A percentile compares a stretch with the other conserved stretches of the same genome.
Conservation (phyloP, 2,329 filamentous ascomycete species). For the Talaromyces sp. region DNA sequence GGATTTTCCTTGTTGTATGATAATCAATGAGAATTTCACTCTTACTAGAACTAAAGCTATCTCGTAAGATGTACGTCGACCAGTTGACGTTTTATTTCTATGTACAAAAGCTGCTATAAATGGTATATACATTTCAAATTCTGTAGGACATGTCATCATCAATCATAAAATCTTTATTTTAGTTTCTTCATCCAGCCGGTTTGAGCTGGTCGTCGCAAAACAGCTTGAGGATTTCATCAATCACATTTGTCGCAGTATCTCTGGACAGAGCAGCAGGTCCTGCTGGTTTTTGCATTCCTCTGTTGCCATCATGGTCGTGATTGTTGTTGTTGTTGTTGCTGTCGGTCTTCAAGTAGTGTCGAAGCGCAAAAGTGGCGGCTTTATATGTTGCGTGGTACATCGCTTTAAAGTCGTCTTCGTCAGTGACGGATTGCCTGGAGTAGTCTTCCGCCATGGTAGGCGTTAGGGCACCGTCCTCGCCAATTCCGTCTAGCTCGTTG, state of each 20-base stretch:
- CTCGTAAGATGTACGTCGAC: background rate
- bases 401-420: constrained; percentile 37
- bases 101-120: background rate
- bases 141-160: background rate
- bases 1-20: background rate
- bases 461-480: constrained; percentile 15
- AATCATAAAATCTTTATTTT: background rate
- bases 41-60: background rate
- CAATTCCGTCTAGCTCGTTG: constrained; percentile 12
- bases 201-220: constrained; percentile 34
- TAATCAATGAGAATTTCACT: background rate
- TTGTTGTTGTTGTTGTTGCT: background rate
- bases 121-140: background rate
- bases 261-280: constrained; percentile 27
- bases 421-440: background rate
- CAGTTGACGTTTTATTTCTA: background rate
- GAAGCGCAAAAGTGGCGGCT: constrained; percentile 38
- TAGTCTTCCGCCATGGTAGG: background rate
- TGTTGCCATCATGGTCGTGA: background rate
- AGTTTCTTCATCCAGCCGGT: background rate
- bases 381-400: constrained; percentile 43
- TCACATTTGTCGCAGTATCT: constrained; percentile 35
- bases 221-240: constrained; percentile 36
- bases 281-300: constrained; percentile 4
- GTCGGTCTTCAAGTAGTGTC: constrained; percentile 30